These are phyloP conservation scores for Coemansia sp. DNA, from an alignment of 192 early-diverging fungal genomes.

Conservation along the genomic window DNA sequence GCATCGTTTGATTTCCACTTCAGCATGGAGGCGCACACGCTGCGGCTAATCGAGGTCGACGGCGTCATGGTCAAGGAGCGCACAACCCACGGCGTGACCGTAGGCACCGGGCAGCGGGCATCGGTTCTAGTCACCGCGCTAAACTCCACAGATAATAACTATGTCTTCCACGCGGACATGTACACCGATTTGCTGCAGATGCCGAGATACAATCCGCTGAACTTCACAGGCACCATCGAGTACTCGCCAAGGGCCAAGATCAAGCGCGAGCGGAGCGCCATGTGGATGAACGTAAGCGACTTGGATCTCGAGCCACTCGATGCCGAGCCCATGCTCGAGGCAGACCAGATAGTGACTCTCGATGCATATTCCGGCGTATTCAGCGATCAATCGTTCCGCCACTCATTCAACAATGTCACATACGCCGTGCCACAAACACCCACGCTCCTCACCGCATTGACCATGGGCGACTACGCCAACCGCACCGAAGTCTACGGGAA, in stretches of 20 bases:
- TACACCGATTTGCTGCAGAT: conserved; percentile 67
- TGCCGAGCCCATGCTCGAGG: conserved; percentile 32
- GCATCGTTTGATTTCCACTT: conserved; percentile 71
- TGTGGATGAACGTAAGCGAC: conserved; percentile 55
- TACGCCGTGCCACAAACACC: conserved; percentile 65
- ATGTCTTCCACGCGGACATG: conserved; percentile 71
- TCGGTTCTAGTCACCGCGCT: conserved; percentile 77
- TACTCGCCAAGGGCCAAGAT: conserved; percentile 38
- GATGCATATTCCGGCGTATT: conserved; percentile 59
- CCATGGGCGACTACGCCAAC: conserved; percentile 54
- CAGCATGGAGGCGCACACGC: conserved; percentile 71
- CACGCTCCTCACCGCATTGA: conserved; percentile 60
- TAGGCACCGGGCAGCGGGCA: conserved; percentile 70
- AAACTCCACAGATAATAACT: conserved; percentile 59
- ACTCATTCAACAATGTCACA: conserved; percentile 73
- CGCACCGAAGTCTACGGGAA: conserved; percentile 59
- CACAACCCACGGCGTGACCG: conserved; percentile 52
- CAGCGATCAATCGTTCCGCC: conserved; percentile 73
- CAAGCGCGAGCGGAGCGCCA: neutral
- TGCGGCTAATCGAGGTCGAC: conserved; percentile 80
- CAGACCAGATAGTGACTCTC: conserved; percentile 54
- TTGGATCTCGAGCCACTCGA: conserved; percentile 57
- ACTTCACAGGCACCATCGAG: conserved; percentile 60
- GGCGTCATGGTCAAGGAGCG: conserved; percentile 62
- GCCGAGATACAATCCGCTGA: conserved; percentile 52